phyloP scores from a whole-genome alignment of 116 monocot genomes.

The Zostera marina region DNA sequence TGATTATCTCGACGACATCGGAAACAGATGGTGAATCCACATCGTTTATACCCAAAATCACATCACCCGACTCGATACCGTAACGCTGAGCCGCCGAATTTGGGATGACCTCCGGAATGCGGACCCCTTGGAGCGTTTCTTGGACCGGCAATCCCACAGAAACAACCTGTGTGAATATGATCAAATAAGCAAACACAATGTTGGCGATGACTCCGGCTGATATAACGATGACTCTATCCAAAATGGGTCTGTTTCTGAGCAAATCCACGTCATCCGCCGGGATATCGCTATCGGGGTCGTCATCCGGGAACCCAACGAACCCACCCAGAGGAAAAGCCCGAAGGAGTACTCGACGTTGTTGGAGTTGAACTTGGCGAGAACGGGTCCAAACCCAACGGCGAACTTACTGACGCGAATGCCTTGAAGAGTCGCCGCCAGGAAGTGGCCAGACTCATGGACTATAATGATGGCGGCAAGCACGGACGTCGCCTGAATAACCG shows the following conservation, averaged over 20 bases:
- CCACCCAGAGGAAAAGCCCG: slow-evolving; percentile 90
- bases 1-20: slow-evolving; percentile 56
- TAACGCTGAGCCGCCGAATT: slow-evolving; percentile 42
- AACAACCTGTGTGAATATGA: slow-evolving; percentile 56
- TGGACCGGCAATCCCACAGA: slow-evolving; percentile 57
- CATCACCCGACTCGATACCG: slow-evolving; percentile 60
- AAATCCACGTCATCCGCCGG: slow-evolving; percentile 64
- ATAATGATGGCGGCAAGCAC: slow-evolving; percentile 77
- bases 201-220: slow-evolving; percentile 81
- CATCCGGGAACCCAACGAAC: slow-evolving; percentile 89
- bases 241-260: slow-evolving; percentile 60
- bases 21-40: slow-evolving; percentile 34
- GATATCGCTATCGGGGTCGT: slow-evolving; percentile 48
- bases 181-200: slow-evolving; percentile 52
- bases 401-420: slow-evolving; percentile 80
- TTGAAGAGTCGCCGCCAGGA: slow-evolving; percentile 59
- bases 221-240: slow-evolving; percentile 62
- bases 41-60: slow-evolving; percentile 28
- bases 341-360: slow-evolving; percentile 73
- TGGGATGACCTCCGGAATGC: slow-evolving; percentile 63
- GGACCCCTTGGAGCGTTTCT: slow-evolving; percentile 44
- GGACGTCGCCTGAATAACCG: slow-evolving; percentile 48
- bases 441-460: slow-evolving; percentile 92
- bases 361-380: slow-evolving; percentile 41
- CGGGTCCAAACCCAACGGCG: slow-evolving; percentile 80